phyloP scores from a whole-genome alignment of 495 filamentous ascomycete species.

The Xylaria flabelliformis region DNA sequence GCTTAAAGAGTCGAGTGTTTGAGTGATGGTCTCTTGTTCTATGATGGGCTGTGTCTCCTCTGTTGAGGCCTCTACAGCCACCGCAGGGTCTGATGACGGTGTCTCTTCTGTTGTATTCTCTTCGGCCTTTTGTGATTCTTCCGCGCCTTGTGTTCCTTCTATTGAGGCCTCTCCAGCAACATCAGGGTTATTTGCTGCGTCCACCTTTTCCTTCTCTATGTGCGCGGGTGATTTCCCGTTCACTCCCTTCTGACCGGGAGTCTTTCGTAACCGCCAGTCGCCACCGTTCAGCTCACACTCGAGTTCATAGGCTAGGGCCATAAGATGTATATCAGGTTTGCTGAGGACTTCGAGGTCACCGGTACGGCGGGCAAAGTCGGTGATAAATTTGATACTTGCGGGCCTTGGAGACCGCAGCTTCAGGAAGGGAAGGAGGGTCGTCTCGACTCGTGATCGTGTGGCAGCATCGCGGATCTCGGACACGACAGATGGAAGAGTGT shows the following conservation, averaged over 20 bases:
- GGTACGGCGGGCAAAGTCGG: slow-evolving; percentile 85
- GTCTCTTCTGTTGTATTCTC: slow-evolving; percentile 20
- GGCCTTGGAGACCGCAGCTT: slow-evolving; percentile 74
- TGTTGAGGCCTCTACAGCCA: slow-evolving; percentile 15
- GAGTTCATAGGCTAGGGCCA: slow-evolving; percentile 91
- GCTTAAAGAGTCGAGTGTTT: slow-evolving; percentile 35
- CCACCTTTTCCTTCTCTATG: slow-evolving; percentile 36
- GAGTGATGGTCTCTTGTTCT: slow-evolving; percentile 34
- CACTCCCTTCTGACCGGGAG: slow-evolving; percentile 75
- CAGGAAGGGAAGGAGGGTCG: slow-evolving; percentile 81
- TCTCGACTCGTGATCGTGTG: slow-evolving; percentile 79
- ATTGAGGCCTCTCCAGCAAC: slow-evolving; percentile 3
- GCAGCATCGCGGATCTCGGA: slow-evolving; percentile 88
- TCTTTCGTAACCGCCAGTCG: slow-evolving; percentile 78
- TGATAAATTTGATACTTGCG: slow-evolving; percentile 77
- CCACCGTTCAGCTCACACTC: slow-evolving; percentile 85
- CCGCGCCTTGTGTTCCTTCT: slow-evolving; percentile 6
- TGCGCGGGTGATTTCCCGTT: slow-evolving; percentile 71
- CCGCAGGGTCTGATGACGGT: slow-evolving; percentile 13
- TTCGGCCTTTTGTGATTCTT: slow-evolving; percentile 14
- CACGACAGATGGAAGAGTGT: slow-evolving; percentile 87
- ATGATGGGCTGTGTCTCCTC: slow-evolving; percentile 29
- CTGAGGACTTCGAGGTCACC: slow-evolving; percentile 89
- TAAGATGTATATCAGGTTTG: slow-evolving; percentile 82
- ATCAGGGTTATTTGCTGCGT: slow-evolving; percentile 22